phyloP scores from a whole-genome alignment of 192 early-diverging fungal genomes.

The Coemansia sp. region DNA sequence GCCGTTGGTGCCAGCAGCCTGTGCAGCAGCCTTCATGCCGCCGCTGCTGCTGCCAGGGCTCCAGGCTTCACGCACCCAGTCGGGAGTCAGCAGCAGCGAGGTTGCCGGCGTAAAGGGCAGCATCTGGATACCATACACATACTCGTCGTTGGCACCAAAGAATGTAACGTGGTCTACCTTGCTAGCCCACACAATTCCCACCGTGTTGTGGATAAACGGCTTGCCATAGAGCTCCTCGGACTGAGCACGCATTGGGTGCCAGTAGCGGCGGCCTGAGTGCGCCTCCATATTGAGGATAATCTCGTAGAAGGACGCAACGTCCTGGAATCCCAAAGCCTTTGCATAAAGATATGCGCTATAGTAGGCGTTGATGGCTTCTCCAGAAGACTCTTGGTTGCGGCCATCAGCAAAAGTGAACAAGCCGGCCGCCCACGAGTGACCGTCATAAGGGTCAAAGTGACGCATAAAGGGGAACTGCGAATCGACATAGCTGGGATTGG shows the following conservation, averaged over 20 bases:
- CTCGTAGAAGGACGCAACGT: slow-evolving; percentile 46
- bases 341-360: slow-evolving; percentile 55
- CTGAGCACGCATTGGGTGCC: slow-evolving; percentile 46
- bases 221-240: slow-evolving; percentile 29
- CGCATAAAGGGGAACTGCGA: slow-evolving; percentile 56
- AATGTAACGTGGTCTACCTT: slow-evolving; percentile 53
- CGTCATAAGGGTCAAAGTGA: slow-evolving; percentile 60
- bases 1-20: slow-evolving; percentile 19
- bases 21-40: slow-evolving; percentile 45
- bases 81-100: slow-evolving; percentile 23
- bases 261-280: slow-evolving; percentile 49
- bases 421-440: slow-evolving; percentile 66
- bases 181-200: slow-evolving; percentile 55
- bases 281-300: slow-evolving; percentile 55
- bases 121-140: slow-evolving; percentile 59
- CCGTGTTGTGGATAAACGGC: slow-evolving; percentile 40
- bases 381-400: slow-evolving; percentile 56
- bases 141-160: slow-evolving; percentile 52
- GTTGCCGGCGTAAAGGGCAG: slow-evolving; percentile 56
- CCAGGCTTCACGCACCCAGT: slow-evolving; percentile 54
- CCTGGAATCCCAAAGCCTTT: slow-evolving; percentile 27
- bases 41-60: slow-evolving; percentile 23
- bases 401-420: slow-evolving; percentile 51
- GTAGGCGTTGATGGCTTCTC: slow-evolving; percentile 59
- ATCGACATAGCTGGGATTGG: slow-evolving; percentile 51